Conservation (phyloP, 179 eudicot species). For the Camellia oleifera region DNA sequence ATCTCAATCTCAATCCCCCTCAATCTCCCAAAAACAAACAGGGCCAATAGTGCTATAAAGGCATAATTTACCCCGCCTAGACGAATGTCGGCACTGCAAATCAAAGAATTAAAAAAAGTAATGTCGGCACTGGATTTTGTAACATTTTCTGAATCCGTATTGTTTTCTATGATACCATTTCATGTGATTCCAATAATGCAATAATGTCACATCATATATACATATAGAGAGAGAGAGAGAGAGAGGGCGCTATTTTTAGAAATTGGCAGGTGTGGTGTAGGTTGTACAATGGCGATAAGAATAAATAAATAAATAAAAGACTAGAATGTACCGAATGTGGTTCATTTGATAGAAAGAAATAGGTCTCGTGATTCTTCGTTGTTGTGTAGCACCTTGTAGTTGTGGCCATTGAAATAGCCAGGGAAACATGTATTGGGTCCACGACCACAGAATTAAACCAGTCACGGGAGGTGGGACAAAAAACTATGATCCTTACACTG, state of each 20-base stretch:
- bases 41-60: no score
- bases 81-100: no score
- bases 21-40: no score
- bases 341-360: not conserved
- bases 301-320: no score
- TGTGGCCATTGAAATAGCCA: not conserved
- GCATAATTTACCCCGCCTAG: no score
- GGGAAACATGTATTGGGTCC: not conserved
- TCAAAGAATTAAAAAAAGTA: no score
- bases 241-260: not conserved
- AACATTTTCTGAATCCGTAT: no score
- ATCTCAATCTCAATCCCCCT: no score
- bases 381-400: not conserved
- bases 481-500: not conserved
- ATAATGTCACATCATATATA: not conserved
- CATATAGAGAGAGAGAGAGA: not conserved
- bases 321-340: not conserved
- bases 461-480: not conserved
- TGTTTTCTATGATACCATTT: not conserved
- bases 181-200: slow-evolving; percentile 12
- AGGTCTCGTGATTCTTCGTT: slow-evolving; percentile 1
- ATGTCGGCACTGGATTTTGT: no score
- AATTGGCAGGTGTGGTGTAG: no score
- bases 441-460: not conserved
- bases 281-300: no score